Evolutionary conservation across 768 basidiomycete species (phyloP), one percentile per base, ranked within the genome.

Genomic region (Psilocybe azurescens): DNA sequence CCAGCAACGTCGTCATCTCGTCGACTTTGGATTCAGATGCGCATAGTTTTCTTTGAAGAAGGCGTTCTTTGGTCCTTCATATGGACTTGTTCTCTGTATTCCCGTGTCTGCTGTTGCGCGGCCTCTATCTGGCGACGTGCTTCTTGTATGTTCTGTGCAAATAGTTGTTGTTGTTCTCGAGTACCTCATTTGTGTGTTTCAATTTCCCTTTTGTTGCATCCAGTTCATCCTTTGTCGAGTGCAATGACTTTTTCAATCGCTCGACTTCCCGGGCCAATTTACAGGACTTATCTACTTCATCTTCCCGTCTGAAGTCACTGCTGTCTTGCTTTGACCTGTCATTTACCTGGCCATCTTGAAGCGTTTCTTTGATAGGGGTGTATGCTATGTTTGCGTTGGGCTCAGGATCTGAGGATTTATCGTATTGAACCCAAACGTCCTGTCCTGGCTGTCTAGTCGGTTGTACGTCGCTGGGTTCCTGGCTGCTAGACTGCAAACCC

Each of bases 151-250:
- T 48, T 28, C 30, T 11, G 5, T 53, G 36, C 11, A 62, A 11
- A 9, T 48, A 20, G 20, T 46, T 53, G 20, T 59, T 58, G 13
- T 65, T 60, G 8, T 46, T 65, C 28, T 57, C 59, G 11, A 68
- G 13, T 9, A 10, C 38, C 3, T 61, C 52, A 10, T 59, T 33
- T 2, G 1, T 52, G 14, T 13, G 14, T 29, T 58, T 16, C 33
- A 7, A 46, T 53, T 41, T 32, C 6, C 18, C 4, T 4, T 57
- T 47, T 13, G 52, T 50, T 20, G 60, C 61, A 2, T 18, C 56
- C 14, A 65, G 44, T 1, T 62, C 61, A 8, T 54, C 50, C 3
- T 59, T 39, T 5, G 61, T 49, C 14, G 6, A 13, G 1, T 47
- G 53, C 9, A 59, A 36, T 41, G 60, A 28, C 18, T 52, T 20